A percentile compares a stretch with the other conserved stretches of the same genome.
Evolutionary conservation across 495 filamentous ascomycete species (phyloP).

Genomic region (Bombardia bombarda): DNA sequence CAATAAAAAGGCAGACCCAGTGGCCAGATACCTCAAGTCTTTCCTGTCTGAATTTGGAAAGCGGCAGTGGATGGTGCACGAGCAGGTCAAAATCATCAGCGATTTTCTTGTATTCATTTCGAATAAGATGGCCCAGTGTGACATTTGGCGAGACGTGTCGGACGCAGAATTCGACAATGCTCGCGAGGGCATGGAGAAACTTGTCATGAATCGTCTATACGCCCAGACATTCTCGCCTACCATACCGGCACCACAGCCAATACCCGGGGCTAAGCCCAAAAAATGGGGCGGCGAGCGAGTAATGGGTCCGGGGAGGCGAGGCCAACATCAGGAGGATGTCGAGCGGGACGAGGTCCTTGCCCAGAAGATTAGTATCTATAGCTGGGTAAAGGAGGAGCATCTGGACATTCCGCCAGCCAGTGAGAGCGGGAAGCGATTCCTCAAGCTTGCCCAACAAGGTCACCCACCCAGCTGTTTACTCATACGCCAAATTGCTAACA

Average conservation of each 20-base stretch:
- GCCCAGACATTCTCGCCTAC: conserved; percentile 93
- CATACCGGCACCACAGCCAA: conserved; percentile 73
- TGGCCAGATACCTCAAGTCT: conserved; percentile 89
- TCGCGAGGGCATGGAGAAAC: conserved; percentile 97
- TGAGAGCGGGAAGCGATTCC: conserved; percentile 76
- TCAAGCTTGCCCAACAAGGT: conserved; percentile 85
- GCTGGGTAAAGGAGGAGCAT: conserved; percentile 90
- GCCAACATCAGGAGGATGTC: conserved; percentile 97
- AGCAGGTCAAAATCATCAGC: conserved; percentile 96
- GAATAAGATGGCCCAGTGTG: conserved; percentile 97
- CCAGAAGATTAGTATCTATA: conserved; percentile 93
- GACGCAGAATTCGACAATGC: conserved; percentile 98
- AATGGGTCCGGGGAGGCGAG: conserved; percentile 73
- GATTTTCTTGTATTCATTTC: conserved; percentile 97
- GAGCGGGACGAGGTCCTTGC: conserved; percentile 91
- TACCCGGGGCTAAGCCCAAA: conserved; percentile 60
- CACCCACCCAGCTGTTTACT: conserved; percentile 10
- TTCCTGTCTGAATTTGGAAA: conserved; percentile 95
- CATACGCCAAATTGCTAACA: conserved; percentile 19
- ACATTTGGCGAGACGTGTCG: conserved; percentile 92
- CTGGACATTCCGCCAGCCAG: conserved; percentile 86
- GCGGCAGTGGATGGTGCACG: conserved; percentile 98
- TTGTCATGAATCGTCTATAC: conserved; percentile 98
- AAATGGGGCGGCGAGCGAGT: conserved; percentile 58
- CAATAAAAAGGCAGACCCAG: conserved; percentile 91